Conservation (phyloP, 805 yeast genomes). For the Kodamaea fukazawae region DNA sequence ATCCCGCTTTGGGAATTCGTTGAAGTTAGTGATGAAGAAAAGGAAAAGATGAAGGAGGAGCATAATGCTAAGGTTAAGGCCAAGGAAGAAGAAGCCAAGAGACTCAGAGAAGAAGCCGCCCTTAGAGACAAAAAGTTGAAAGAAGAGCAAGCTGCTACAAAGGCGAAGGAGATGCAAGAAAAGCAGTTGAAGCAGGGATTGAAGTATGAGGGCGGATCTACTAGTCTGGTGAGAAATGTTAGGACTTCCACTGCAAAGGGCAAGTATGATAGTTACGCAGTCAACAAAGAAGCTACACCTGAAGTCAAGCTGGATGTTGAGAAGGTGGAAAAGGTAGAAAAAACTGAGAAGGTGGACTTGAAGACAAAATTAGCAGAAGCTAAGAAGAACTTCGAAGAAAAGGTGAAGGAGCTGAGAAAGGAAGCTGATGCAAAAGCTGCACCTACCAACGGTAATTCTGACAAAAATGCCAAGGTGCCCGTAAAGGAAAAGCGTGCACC, state of each 20-base stretch:
- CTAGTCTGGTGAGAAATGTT: constrained; percentile 10
- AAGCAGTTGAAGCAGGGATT: constrained; percentile 10
- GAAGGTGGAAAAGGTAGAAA: constrained; percentile 9
- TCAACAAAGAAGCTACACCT: constrained; percentile 13
- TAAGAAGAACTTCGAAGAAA: constrained; percentile 20
- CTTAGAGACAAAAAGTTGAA: constrained; percentile 12
- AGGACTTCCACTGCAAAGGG: constrained; percentile 18
- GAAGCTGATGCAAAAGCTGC: constrained; percentile 3
- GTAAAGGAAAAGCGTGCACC: constrained; percentile 17
- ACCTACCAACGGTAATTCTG: neutral
- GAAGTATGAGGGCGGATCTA: constrained; percentile 10
- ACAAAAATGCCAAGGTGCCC: constrained; percentile 1
- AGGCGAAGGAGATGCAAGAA: constrained; percentile 11
- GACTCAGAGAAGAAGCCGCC: constrained; percentile 9
- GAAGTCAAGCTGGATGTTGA: constrained; percentile 6
- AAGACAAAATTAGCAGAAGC: constrained; percentile 23
- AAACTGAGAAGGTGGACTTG: constrained; percentile 13
- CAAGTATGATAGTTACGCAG: constrained; percentile 33
- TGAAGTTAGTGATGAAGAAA: constrained; percentile 44
- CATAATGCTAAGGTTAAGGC: constrained; percentile 13
- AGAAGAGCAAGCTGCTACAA: constrained; percentile 10
- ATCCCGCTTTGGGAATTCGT: constrained; percentile 57
- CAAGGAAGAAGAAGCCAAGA: constrained; percentile 10
- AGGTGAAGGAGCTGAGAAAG: constrained; percentile 2
- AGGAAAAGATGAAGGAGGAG: constrained; percentile 19